Evolutionary conservation across 306 rosid genomes (phyloP).

Genomic region (Trifolium pratense): DNA sequence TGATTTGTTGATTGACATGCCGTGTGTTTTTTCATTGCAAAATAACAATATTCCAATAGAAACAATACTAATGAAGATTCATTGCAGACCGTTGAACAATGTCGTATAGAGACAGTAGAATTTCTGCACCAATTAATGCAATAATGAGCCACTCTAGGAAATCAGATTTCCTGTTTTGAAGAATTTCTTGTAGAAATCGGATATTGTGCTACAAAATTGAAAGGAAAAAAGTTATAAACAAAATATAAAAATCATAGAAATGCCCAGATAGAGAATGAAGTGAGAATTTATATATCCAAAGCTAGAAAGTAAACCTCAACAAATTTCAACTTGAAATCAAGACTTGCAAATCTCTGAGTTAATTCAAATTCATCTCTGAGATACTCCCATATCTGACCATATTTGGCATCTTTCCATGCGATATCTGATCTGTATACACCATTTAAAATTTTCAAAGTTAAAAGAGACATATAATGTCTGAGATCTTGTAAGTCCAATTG

Average conservation of each 20-base stretch:
- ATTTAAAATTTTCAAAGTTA: conserved; percentile 10
- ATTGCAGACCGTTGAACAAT: conserved; percentile 73
- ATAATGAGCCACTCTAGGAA: conserved; percentile 96
- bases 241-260: background rate
- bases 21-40: background rate
- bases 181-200: conserved; percentile 96
- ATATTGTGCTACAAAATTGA: conserved; percentile 78
- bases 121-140: conserved; percentile 92
- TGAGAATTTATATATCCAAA: background rate
- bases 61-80: conserved; percentile 53
- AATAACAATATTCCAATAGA: background rate
- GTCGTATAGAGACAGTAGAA: conserved; percentile 85
- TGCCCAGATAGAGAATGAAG: conserved; percentile 2
- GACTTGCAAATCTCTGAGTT: conserved; percentile 94
- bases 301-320: conserved; percentile 70
- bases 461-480: background rate
- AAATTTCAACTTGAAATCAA: conserved; percentile 95
- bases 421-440: conserved; percentile 80
- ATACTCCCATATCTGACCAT: conserved; percentile 99
- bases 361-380: conserved; percentile 94
- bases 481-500: conserved; percentile 8
- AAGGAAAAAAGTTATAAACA: background rate
- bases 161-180: conserved; percentile 94
- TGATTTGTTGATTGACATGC: background rate
- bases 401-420: conserved; percentile 99